Percentiles rank a stretch among this genome's conserved stretches.
Conservation (phyloP, 2,329 filamentous ascomycete genomes). For the Penicillium sp. region DNA sequence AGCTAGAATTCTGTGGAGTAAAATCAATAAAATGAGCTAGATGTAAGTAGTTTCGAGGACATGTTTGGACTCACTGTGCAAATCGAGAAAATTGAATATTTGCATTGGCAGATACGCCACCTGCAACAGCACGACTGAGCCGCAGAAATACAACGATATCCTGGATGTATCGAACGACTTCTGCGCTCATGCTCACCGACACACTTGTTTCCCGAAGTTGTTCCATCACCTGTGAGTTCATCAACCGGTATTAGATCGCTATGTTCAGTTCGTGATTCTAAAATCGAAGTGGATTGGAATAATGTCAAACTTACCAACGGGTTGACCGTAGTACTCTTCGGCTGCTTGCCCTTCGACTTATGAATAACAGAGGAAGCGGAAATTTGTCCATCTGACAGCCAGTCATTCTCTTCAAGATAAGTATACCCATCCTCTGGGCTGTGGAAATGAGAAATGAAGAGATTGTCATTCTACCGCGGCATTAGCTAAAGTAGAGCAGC, state of each 20-base stretch:
- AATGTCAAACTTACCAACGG: conserved; percentile 19
- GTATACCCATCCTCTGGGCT: conserved; percentile 67
- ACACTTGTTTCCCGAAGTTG: conserved; percentile 59
- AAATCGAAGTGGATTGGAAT: not conserved
- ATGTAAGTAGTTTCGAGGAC: not conserved
- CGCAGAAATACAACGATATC: conserved; percentile 85
- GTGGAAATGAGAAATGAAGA: conserved; percentile 87
- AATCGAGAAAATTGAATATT: conserved; percentile 74
- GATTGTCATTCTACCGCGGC: conserved; percentile 64
- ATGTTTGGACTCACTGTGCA: conserved; percentile 48
- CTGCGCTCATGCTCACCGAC: conserved; percentile 65
- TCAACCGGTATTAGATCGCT: not conserved
- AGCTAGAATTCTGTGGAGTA: conserved; percentile 54
- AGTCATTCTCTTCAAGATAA: conserved; percentile 65
- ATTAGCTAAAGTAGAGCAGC: not conserved
- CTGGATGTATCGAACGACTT: conserved; percentile 79
- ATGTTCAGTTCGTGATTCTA: not conserved
- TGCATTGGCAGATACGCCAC: conserved; percentile 73
- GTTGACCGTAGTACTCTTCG: conserved; percentile 22
- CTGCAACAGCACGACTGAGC: conserved; percentile 77
- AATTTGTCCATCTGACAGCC: conserved; percentile 34
- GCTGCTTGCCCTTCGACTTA: conserved; percentile 22
- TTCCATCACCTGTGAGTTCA: conserved; percentile 47
- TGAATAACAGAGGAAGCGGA: conserved; percentile 41
- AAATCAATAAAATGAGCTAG: not conserved